These are phyloP conservation scores for Gyrodon lividus DNA, from an alignment of 768 basidiomycete species.

Conservation along the genomic window DNA sequence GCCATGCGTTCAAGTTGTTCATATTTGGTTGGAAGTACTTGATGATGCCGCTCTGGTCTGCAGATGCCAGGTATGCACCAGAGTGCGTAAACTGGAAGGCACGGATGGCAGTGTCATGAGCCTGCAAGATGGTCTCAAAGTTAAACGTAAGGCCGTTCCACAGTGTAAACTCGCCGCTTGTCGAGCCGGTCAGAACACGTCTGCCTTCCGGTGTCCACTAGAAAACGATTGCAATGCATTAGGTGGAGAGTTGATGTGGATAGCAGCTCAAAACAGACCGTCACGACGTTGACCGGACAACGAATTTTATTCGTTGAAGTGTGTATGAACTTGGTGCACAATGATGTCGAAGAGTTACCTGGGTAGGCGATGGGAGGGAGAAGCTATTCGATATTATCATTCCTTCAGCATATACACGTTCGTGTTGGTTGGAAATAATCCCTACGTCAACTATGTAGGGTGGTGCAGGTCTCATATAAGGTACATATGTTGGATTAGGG, in stretches of 20 bases:
- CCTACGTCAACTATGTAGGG: conserved; percentile 89
- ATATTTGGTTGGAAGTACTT: conserved; percentile 99
- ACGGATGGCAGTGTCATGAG: conserved; percentile 93
- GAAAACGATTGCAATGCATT: conserved; percentile 2
- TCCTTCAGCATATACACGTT: conserved; percentile 24
- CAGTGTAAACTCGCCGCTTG: conserved; percentile 95
- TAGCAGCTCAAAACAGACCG: conserved; percentile 52
- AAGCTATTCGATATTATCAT: conserved; percentile 53
- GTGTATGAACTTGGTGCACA: conserved; percentile 97
- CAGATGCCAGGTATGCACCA: conserved; percentile 89
- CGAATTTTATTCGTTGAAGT: conserved; percentile 98
- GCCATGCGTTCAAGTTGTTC: conserved; percentile 96
- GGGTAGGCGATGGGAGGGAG: conserved; percentile 92
- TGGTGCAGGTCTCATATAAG: conserved; percentile 78
- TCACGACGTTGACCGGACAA: conserved; percentile 94
- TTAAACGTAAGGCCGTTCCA: conserved; percentile 99
- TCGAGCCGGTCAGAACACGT: conserved; percentile 90
- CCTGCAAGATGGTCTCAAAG: conserved; percentile 99
- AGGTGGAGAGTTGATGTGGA: neutral
- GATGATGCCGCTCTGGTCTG: conserved; percentile 91
- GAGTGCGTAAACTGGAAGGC: conserved; percentile 88
- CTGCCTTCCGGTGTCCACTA: conserved; percentile 98
- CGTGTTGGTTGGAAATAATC: conserved; percentile 14
- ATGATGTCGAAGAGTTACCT: conserved; percentile 85
- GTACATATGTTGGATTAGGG: conserved; percentile 74